Conservation (phyloP, 768 basidiomycete species). For the Calocera cornea region DNA sequence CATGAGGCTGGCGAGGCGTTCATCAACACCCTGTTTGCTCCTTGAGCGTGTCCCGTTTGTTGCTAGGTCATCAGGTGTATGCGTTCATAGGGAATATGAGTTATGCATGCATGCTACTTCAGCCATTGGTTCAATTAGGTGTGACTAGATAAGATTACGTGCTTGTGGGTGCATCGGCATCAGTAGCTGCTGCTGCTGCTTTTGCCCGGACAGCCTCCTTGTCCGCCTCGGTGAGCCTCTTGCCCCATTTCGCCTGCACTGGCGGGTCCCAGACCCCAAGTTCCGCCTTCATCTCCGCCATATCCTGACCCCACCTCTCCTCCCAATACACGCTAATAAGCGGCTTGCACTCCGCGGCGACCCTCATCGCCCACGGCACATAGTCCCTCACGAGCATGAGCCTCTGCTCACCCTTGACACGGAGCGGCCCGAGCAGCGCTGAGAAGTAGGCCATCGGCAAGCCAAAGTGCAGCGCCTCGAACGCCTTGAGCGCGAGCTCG, state of each 20-base stretch:
- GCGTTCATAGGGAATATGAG: conserved; percentile 3
- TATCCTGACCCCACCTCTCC: conserved; percentile 72
- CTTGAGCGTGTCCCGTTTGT: conserved; percentile 33
- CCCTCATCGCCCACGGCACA: conserved; percentile 82
- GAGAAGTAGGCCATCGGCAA: conserved; percentile 79
- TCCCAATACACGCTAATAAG: conserved; percentile 94
- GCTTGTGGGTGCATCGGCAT: neutral
- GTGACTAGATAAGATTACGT: neutral
- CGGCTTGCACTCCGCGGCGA: conserved; percentile 58
- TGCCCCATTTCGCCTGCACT: conserved; percentile 47
- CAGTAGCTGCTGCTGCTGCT: neutral
- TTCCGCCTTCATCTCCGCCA: conserved; percentile 72
- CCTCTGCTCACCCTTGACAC: conserved; percentile 44
- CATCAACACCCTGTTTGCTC: conserved; percentile 72
- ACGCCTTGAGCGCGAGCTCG: conserved; percentile 87
- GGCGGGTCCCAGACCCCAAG: conserved; percentile 79
- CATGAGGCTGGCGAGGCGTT: conserved; percentile 59
- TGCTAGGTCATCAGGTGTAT: conserved; percentile 1
- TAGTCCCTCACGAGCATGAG: conserved; percentile 59
- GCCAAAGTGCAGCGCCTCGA: conserved; percentile 85
- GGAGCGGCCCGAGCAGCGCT: conserved; percentile 62
- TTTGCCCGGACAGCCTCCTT: conserved; percentile 29
- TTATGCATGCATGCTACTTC: conserved; percentile 4
- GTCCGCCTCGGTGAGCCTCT: conserved; percentile 49
- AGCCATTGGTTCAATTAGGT: neutral